Evolutionary conservation across 2,329 filamentous ascomycete genomes (phyloP).

Genomic region (Zarea fungicola): DNA sequence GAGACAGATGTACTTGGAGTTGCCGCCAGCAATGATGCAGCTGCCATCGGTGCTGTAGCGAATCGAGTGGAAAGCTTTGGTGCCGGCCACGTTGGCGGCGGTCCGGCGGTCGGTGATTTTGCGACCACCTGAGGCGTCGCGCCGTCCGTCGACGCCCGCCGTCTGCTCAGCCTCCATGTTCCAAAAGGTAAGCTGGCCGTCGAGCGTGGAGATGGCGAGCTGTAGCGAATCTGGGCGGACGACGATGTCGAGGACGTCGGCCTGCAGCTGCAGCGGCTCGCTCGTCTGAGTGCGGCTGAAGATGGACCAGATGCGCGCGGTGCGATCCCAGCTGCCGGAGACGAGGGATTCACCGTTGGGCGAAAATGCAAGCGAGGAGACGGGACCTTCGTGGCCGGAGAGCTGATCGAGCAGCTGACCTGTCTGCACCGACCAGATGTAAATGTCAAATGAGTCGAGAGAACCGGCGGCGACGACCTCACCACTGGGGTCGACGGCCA

Average conservation of each 20-base stretch:
- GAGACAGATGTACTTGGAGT: conserved; percentile 97
- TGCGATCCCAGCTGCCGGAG: conserved; percentile 95
- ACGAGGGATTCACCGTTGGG: conserved; percentile 79
- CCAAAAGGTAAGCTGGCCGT: conserved; percentile 95
- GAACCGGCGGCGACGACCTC: conserved; percentile 95
- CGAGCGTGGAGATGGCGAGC: conserved; percentile 84
- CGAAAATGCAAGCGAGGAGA: conserved; percentile 82
- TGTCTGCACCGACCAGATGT: conserved; percentile 98
- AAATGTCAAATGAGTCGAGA: conserved; percentile 92
- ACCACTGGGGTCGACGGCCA: conserved; percentile 94
- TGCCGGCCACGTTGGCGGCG: conserved; percentile 83
- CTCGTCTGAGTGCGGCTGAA: conserved; percentile 92
- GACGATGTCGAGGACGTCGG: conserved; percentile 81
- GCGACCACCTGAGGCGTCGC: conserved; percentile 88
- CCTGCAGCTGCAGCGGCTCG: conserved; percentile 85
- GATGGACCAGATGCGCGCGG: conserved; percentile 92
- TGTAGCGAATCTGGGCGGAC: conserved; percentile 88
- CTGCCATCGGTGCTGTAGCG: conserved; percentile 88
- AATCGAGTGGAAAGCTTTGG: conserved; percentile 84
- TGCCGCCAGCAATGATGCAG: conserved; percentile 84
- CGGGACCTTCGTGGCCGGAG: conserved; percentile 87
- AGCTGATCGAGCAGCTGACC: conserved; percentile 89
- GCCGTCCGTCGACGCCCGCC: conserved; percentile 78
- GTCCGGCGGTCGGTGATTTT: conserved; percentile 83
- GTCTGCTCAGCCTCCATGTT: conserved; percentile 84